Evolutionary conservation across 2,329 filamentous ascomycete genomes (phyloP), one percentile per base, ranked within the genome.

Genomic region (Seiridium unicorne): DNA sequence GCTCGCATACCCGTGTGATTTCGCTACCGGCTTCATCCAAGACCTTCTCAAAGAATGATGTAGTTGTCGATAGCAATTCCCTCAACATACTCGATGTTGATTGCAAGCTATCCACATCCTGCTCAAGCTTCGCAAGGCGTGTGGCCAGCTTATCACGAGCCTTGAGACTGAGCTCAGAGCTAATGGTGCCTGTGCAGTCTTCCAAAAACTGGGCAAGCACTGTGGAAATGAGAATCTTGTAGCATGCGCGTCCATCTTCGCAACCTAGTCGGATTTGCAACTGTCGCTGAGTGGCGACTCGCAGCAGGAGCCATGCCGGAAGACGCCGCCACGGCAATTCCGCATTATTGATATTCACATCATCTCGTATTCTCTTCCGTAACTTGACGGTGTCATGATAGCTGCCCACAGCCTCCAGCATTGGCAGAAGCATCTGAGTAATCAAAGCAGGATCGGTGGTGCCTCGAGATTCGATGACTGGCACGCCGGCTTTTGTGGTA

Each of bases 311-410:
- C 82, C 87, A 91, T 55, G 83, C 79, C 0, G 88, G 80, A 1
- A 81, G 81, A 44, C 89, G 76, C 18, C 88, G 77, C 88, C 88
- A 91, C 0, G 87, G 87, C 0, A 76, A 68, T 1, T 78, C 70
- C 0, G 78, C 75, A 1, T 79, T 68, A 0, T 72, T 67, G 68
- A 84, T 80, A 10, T 77, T 78, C 0, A 89, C 81, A n/a, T 89
- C 86, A 55, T 91, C 89, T 0, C 84, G 78, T 0, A 90, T 79
- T 2, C 81, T 76, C 67, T 91, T 91, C 0, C 74, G 74, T 1
- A 89, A 67, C 0, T 75, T 32, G 0, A 72, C 63, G 0, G 79
- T 72, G 1, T 70, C 58, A 0, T 74, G 60, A 0, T 73, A 64
- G 0, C 66, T 59, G 0, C 88, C 88, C 5, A 82, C 75, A 0